Base-by-base conservation (phyloP, 306 rosid genomes). In the Glycine tomentella region DNA sequence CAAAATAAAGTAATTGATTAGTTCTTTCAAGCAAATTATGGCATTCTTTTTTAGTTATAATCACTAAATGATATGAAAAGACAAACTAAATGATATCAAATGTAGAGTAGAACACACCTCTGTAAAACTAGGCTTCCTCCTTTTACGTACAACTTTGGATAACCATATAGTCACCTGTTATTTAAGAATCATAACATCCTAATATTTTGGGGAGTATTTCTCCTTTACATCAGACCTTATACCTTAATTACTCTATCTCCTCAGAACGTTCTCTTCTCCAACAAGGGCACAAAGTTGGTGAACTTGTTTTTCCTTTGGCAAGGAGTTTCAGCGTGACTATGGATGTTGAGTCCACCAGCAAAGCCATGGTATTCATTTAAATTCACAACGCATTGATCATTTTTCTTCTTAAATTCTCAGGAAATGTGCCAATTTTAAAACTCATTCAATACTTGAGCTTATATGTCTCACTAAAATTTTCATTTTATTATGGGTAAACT, bases 271-370 rank as follows among this genome's bases (percentile, higher is more conserved):
- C 91, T 86, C 89, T 90, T 87, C 87, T 92, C 63, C 97, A 90
- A 76, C 95, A 90, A 90, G 98, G 98, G 15, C 90, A 88, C 84
- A 89, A 83, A 64, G 90, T 95, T 25, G 97, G 94, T n/a, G 97
- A 95, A 84, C 93, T 90, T 83, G 95, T 92, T 81, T 84, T 95
- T 46, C 98, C 98, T 14, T 87, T 95, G 33, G 98, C 98, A 48
- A 90, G 98, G 80, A 92, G 87, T 88, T 95, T 95, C 89, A 90
- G 87, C 81, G 33, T 44, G 5, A 69, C 40, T 63, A 8, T 76
- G 12, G 97, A 89, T 77, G 65, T 92, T 3, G 98, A 92, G 80
- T 59, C 90, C 34, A 78, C 83, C 69, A 84, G 53, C 91, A 85
- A 13, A 25, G 74, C 44, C 76, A 51, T 25, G 76, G 98, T 94